Conservation (phyloP, 495 filamentous ascomycete genomes). For the Talaromyces liani region DNA sequence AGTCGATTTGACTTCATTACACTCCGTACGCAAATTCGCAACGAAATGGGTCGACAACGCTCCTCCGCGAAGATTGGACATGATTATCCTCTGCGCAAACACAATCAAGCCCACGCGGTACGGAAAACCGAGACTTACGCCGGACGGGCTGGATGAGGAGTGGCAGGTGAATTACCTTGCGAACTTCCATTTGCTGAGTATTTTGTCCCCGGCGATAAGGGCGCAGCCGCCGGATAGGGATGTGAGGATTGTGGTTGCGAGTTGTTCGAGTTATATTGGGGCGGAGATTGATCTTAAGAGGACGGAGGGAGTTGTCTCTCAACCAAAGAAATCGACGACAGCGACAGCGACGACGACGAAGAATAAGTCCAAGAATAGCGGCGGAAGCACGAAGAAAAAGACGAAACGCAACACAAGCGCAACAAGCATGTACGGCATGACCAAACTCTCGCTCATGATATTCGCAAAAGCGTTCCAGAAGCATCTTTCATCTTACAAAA, state of each 20-base stretch:
- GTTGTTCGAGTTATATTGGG: conserved; percentile 78
- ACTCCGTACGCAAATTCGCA: conserved; percentile 89
- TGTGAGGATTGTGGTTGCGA: conserved; percentile 77
- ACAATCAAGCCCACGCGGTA: conserved; percentile 58
- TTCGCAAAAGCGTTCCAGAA: conserved; percentile 87
- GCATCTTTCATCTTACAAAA: conserved; percentile 70
- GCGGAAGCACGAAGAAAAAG: conserved; percentile 14
- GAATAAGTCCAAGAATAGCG: conserved; percentile 1
- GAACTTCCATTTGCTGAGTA: conserved; percentile 89
- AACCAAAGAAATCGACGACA: background rate
- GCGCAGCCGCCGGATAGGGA: conserved; percentile 91
- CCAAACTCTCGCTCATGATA: conserved; percentile 82
- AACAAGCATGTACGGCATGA: conserved; percentile 64
- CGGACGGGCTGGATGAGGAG: conserved; percentile 76
- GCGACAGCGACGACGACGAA: conserved; percentile 5
- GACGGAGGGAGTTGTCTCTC: conserved; percentile 24
- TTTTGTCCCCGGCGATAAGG: conserved; percentile 77
- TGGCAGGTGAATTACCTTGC: conserved; percentile 95
- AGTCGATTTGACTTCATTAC: conserved; percentile 77
- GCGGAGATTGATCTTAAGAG: conserved; percentile 52
- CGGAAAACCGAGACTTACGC: conserved; percentile 43
- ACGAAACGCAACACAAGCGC: background rate
- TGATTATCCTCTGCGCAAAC: conserved; percentile 80
- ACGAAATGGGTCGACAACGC: conserved; percentile 98
- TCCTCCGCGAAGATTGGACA: conserved; percentile 84